Percentiles rank a stretch among this genome's conserved stretches.
Evolutionary conservation across 176 grass and related monocot genomes (phyloP).

Genomic region (Eremochloa ophiuroides): DNA sequence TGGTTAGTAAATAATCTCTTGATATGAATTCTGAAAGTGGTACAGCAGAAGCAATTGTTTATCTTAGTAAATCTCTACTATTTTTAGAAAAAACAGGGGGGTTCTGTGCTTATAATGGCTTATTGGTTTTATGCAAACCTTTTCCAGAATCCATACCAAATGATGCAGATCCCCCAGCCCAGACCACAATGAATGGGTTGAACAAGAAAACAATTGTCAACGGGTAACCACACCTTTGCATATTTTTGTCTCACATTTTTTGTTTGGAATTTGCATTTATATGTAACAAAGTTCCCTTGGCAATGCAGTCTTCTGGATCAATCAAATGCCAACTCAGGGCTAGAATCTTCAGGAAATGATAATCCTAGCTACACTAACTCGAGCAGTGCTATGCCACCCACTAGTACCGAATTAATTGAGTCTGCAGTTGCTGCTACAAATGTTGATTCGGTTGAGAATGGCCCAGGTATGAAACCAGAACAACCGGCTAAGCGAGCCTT

Average conservation of each 20-base stretch:
- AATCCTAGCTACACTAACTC: slow-evolving; percentile 54
- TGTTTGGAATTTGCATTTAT: neutral
- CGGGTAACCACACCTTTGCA: slow-evolving; percentile 35
- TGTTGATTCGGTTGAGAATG: slow-evolving; percentile 29
- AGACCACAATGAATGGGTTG: slow-evolving; percentile 30
- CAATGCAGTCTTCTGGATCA: slow-evolving; percentile 44
- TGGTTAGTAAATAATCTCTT: neutral
- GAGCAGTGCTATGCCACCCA: slow-evolving; percentile 17
- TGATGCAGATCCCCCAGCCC: neutral
- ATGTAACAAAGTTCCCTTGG: neutral
- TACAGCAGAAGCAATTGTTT: neutral
- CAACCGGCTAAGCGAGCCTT: slow-evolving; percentile 1
- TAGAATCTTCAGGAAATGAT: slow-evolving; percentile 52
- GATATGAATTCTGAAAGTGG: neutral
- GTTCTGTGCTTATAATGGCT: neutral
- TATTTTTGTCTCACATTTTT: neutral
- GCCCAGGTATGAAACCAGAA: slow-evolving; percentile 10
- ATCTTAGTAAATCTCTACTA: neutral
- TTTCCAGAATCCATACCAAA: slow-evolving; percentile 27
- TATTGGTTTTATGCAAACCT: slow-evolving; percentile 7
- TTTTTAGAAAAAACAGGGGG: neutral
- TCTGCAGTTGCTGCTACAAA: neutral
- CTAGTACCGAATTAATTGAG: neutral
- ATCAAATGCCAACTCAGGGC: slow-evolving; percentile 52
- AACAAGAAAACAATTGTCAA: slow-evolving; percentile 33